Percentiles rank a stretch among this genome's conserved stretches.
These are phyloP conservation scores for Gnomoniopsis smithogilvyi DNA, from an alignment of 2,329 filamentous ascomycete genomes.

Conservation along the genomic window DNA sequence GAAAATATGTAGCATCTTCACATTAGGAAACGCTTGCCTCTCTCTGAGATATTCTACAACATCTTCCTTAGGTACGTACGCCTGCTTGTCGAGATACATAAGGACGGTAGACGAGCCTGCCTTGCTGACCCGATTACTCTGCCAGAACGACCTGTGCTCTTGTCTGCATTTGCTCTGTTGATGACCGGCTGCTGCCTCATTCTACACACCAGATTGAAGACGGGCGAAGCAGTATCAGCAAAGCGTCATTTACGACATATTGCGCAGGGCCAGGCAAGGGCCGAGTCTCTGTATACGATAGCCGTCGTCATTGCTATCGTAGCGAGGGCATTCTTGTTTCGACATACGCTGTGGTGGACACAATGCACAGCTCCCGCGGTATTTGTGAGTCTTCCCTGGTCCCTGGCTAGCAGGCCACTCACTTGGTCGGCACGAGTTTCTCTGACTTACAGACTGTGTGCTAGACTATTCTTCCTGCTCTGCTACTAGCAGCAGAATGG, in stretches of 20 bases:
- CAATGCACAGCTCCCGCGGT: not conserved
- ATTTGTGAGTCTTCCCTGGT: not conserved
- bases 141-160: constrained; percentile 4
- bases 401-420: not conserved
- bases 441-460: not conserved
- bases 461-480: not conserved
- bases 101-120: not conserved
- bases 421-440: too few species aligned
- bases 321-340: not conserved
- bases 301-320: not conserved
- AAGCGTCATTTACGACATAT: not conserved
- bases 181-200: not conserved
- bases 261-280: not conserved
- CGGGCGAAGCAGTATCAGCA: not conserved
- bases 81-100: not conserved
- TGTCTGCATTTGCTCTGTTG: not conserved
- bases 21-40: not conserved
- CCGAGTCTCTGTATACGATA: not conserved
- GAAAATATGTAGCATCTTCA: not conserved
- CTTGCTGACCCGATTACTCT: too few species aligned
- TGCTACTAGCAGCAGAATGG: not conserved
- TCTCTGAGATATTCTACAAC: not conserved
- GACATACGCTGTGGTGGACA: not conserved
- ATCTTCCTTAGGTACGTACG: not conserved
- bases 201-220: not conserved